phyloP scores from a whole-genome alignment of 2,329 filamentous ascomycete species.

The Xylogone sp. region DNA sequence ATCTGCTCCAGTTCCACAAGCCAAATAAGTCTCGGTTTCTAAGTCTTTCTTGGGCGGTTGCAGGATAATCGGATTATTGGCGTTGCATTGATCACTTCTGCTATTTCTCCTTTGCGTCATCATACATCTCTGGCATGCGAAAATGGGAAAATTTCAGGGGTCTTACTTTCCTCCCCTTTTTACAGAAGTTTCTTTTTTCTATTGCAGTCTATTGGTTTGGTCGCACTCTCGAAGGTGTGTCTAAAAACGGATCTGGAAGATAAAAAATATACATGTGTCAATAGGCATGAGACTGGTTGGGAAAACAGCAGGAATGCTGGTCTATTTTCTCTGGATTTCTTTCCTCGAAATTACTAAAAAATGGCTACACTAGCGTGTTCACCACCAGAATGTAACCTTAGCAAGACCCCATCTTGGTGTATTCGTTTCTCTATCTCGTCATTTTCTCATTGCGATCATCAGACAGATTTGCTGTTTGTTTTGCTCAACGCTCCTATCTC shows the following conservation, averaged over 20 bases:
- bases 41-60: neutral
- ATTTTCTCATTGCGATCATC: neutral
- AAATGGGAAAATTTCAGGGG: conserved; percentile 9
- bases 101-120: conserved; percentile 13
- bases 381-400: neutral
- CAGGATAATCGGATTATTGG: neutral
- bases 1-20: conserved; percentile 6
- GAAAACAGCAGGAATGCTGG: neutral
- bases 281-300: neutral
- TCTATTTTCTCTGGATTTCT: conserved; percentile 3
- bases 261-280: neutral
- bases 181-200: neutral
- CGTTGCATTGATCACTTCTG: conserved; percentile 5
- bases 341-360: neutral
- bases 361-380: neutral
- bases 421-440: neutral
- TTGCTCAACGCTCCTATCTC: no score
- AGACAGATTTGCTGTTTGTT: neutral
- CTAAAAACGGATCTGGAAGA: neutral
- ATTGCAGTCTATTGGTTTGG: neutral
- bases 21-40: neutral
- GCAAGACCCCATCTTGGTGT: conserved; percentile 1
- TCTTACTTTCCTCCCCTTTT: conserved; percentile 4
- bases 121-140: conserved; percentile 8
- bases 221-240: neutral